These are phyloP conservation scores for Rachicladosporium sp. DNA, from an alignment of 2,329 filamentous ascomycete species.

Conservation along the genomic window DNA sequence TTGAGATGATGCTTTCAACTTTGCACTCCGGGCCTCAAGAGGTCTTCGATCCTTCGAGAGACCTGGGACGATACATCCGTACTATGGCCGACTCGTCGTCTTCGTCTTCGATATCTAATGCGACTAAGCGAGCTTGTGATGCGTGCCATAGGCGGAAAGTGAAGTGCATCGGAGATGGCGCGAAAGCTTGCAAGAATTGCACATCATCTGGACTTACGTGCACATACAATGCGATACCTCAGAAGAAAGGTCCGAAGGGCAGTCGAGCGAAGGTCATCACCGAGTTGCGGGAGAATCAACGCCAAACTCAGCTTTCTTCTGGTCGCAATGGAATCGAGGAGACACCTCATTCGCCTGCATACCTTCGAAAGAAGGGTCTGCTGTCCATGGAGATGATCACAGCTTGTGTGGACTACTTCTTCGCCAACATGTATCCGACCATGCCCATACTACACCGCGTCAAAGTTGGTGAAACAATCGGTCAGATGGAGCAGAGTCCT, in stretches of 20 bases:
- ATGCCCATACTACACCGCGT: constrained; percentile 47
- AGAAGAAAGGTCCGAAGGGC: constrained; percentile 52
- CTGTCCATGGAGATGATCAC: constrained; percentile 38
- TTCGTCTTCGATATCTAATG: constrained; percentile 12
- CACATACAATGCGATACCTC: constrained; percentile 52
- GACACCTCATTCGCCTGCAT: constrained; percentile 28
- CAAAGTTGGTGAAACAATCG: constrained; percentile 40
- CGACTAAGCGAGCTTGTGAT: constrained; percentile 21
- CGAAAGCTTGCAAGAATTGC: constrained; percentile 49
- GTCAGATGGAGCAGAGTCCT: constrained; percentile 38
- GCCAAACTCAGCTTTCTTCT: constrained; percentile 32
- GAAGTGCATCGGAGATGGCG: constrained; percentile 39
- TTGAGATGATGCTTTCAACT: constrained; percentile 6
- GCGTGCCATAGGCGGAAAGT: constrained; percentile 38
- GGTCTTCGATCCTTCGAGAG: constrained; percentile 3
- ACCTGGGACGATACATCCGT: constrained; percentile 2
- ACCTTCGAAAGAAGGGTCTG: constrained; percentile 37
- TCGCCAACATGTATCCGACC: constrained; percentile 51
- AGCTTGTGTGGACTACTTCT: constrained; percentile 48
- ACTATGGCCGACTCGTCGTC: constrained; percentile 5
- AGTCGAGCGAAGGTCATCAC: constrained; percentile 52
- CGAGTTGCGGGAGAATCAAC: constrained; percentile 44
- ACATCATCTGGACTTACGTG: constrained; percentile 46
- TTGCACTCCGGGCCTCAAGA: constrained; percentile 6
- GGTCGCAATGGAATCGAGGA: constrained; percentile 29